Percentiles rank a stretch among this genome's conserved stretches.
These are phyloP conservation scores for Zizania latifolia DNA, from an alignment of 176 grass and related monocot genomes.

Conservation along the genomic window DNA sequence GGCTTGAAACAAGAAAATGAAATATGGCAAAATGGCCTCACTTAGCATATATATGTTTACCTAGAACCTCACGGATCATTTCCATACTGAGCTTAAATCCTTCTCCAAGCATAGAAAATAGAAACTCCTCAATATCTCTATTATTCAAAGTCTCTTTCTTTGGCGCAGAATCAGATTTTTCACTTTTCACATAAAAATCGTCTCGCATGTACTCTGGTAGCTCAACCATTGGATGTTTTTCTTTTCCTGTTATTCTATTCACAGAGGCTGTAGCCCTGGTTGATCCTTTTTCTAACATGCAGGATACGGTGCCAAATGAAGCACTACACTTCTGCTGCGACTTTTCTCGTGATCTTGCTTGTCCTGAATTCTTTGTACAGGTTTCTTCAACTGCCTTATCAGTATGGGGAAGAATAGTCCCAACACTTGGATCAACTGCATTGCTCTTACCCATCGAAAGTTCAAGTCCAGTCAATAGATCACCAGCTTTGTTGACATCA, in stretches of 20 bases:
- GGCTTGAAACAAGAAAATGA: slow-evolving; percentile 11
- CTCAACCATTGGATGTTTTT: slow-evolving; percentile 68
- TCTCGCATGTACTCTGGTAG: slow-evolving; percentile 55
- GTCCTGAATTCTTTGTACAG: slow-evolving; percentile 8
- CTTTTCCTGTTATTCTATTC: slow-evolving; percentile 45
- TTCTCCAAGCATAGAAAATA: slow-evolving; percentile 95
- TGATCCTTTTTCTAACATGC: slow-evolving; percentile 60
- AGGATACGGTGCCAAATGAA: slow-evolving; percentile 74
- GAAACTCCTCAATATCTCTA: slow-evolving; percentile 79
- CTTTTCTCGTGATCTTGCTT: slow-evolving; percentile 36
- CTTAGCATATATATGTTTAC: slow-evolving; percentile 43
- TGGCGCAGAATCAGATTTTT: slow-evolving; percentile 40
- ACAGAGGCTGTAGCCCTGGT: background rate
- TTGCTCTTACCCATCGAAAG: slow-evolving; percentile 29
- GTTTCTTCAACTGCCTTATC: slow-evolving; percentile 27
- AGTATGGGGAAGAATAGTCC: slow-evolving; percentile 23
- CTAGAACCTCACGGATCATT: slow-evolving; percentile 69
- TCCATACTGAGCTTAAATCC: slow-evolving; percentile 79
- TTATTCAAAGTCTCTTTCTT: slow-evolving; percentile 54
- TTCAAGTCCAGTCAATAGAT: slow-evolving; percentile 61
- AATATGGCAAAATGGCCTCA: slow-evolving; percentile 7
- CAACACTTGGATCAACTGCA: slow-evolving; percentile 29
- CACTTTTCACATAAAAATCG: slow-evolving; percentile 25
- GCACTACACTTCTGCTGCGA: slow-evolving; percentile 56
- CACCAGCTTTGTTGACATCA: slow-evolving; percentile 63